Percentiles rank a stretch among this genome's conserved stretches.
These are phyloP conservation scores for Boletus tylopilopsis DNA, from an alignment of 768 basidiomycete genomes.

Conservation along the genomic window DNA sequence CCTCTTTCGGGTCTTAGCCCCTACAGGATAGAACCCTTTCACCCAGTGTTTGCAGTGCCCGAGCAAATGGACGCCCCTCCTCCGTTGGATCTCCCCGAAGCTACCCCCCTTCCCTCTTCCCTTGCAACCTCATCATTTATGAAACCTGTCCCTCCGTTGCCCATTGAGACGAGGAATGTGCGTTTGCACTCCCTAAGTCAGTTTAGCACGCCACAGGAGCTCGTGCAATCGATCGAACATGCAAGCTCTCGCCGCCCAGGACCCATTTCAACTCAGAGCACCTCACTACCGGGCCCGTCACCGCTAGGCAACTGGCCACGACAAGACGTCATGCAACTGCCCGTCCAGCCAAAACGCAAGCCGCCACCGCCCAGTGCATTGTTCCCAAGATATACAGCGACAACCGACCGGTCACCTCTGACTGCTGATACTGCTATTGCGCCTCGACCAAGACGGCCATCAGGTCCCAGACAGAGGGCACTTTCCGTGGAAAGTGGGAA, in stretches of 20 bases:
- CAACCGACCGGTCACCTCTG: conserved; percentile 3
- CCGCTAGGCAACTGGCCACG: conserved; percentile 57
- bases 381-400: conserved; percentile 16
- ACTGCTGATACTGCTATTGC: background rate
- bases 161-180: background rate
- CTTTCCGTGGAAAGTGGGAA: conserved; percentile 21
- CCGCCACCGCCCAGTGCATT: conserved; percentile 17
- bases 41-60: conserved; percentile 21
- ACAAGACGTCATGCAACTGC: conserved; percentile 32
- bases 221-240: conserved; percentile 31
- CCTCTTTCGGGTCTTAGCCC: conserved; percentile 36
- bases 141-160: conserved; percentile 12
- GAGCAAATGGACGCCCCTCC: conserved; percentile 20
- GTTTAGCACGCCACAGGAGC: conserved; percentile 6
- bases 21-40: conserved; percentile 48
- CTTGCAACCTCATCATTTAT: conserved; percentile 12
- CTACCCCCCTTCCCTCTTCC: conserved; percentile 22
- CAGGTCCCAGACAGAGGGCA: conserved; percentile 27
- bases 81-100: conserved; percentile 22
- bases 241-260: conserved; percentile 25
- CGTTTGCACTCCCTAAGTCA: conserved; percentile 11
- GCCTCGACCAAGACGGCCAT: conserved; percentile 30
- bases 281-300: conserved; percentile 33
- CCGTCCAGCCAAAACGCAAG: conserved; percentile 16
- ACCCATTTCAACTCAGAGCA: conserved; percentile 6